Evolutionary conservation across 2,329 filamentous ascomycete genomes (phyloP), one percentile per base, ranked within the genome.

Genomic region (Ophiostoma sp.): DNA sequence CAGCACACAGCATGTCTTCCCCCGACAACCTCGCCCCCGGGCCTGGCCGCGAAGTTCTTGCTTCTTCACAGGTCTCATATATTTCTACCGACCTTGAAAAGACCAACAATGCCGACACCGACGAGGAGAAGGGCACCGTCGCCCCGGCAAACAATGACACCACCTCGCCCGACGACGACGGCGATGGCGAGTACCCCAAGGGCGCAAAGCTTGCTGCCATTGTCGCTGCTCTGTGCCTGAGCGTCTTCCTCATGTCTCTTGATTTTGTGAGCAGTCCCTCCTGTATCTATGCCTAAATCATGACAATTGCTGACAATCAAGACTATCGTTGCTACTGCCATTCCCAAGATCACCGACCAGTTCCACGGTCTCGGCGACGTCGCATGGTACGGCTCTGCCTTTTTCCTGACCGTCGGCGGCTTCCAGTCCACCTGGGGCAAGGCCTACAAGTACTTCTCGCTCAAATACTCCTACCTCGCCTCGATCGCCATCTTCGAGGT

Each of bases 351-450:
- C 74, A 86, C 85, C 1, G 81, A 81, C 73, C 81, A 84, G 57
- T 84, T 85, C 77, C 79, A 83, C 70, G 79, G 82, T 67, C 80
- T 86, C 23, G 79, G 81, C 48, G 83, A 86, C 72, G 81, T 86
- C 15, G 83, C 83, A 31, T 89, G 87, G 87, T 89, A 89, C 73
- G 85, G 84, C 1, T 81, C 84, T 20, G 83, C 83, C 60, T 86
- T 83, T 73, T 84, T 85, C 76, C 78, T 85, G 73, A 83, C 82
- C 1, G 75, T 82, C 39, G 83, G 80, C 11, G 78, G 78, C 71
- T 79, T 82, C 74, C 81, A 83, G 74, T 80, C 81, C 62, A 78
- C 79, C 20, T 83, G 80, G 79, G 82, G 82, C 68, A 85, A 85
- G 69, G 78, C 78, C 3, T 83, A 81, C 77, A 83, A 81, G 73